Evolutionary conservation across 441 rosid species (phyloP).

Genomic region (Arabidopsis lyrata): DNA sequence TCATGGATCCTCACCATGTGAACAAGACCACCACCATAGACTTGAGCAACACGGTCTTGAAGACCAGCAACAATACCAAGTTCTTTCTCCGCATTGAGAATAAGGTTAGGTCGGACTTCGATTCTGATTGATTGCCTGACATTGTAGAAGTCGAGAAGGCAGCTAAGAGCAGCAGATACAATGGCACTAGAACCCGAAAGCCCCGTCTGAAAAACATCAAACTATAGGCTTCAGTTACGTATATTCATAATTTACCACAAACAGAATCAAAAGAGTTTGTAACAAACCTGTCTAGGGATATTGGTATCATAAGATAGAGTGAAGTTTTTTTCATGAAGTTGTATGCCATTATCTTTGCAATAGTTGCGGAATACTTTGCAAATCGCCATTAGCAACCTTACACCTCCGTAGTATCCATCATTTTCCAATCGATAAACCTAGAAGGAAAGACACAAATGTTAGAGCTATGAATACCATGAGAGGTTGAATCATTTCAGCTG

Average conservation of each 20-base stretch:
- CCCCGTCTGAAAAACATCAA: slow-evolving; percentile 67
- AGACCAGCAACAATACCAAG: slow-evolving; percentile 96
- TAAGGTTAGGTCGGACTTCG: slow-evolving; percentile 64
- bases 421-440: slow-evolving; percentile 73
- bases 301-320: slow-evolving; percentile 83
- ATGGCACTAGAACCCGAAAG: slow-evolving; percentile 94
- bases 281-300: slow-evolving; percentile 89
- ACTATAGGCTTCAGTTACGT: slow-evolving; percentile 38
- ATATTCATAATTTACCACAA: not conserved
- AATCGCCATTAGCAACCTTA: slow-evolving; percentile 85
- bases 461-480: no score
- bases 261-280: not conserved
- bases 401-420: slow-evolving; percentile 95
- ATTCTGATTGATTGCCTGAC: slow-evolving; percentile 78
- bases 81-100: slow-evolving; percentile 80
- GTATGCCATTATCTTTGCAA: slow-evolving; percentile 65
- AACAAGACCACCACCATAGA: slow-evolving; percentile 90
- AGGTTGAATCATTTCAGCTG: not conserved
- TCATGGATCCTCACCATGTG: slow-evolving; percentile 59
- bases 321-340: slow-evolving; percentile 65
- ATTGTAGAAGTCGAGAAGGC: slow-evolving; percentile 83
- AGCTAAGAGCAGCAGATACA: slow-evolving; percentile 82
- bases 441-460: not conserved
- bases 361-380: slow-evolving; percentile 68
- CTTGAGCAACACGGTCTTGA: slow-evolving; percentile 92